Conservation (phyloP, 164 flowering plant genomes). For the Magnolia kwangsiensis region DNA sequence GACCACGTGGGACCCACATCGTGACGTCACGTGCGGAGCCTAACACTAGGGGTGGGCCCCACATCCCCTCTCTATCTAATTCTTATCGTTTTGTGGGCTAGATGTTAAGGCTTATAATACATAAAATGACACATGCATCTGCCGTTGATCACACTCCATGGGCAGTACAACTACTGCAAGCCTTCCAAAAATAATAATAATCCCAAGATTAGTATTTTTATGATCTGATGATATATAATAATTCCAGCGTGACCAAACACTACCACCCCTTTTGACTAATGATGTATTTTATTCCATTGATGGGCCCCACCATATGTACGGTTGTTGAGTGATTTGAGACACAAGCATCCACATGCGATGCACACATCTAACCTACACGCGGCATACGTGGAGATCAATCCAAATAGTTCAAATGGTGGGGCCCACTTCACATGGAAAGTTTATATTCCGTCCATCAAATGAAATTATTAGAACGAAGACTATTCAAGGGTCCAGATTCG, state of each 20-base stretch:
- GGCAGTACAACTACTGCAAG: not conserved
- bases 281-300: not conserved
- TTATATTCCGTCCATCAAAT: no score
- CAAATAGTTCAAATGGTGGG: no score
- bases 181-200: not conserved
- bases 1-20: constrained; percentile 13
- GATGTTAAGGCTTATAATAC: not conserved
- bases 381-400: no score
- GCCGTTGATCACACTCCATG: constrained; percentile 19
- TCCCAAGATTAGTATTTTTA: constrained; percentile 1
- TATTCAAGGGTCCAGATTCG: no score
- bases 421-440: no score
- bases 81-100: not conserved
- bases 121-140: constrained; percentile 13
- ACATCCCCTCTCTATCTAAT: not conserved
- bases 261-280: constrained; percentile 5
- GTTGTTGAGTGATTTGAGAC: no score
- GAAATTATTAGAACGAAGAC: no score
- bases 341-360: no score
- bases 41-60: constrained; percentile 7
- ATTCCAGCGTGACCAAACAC: constrained; percentile 13
- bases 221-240: not conserved
- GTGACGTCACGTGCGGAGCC: constrained; percentile 5
- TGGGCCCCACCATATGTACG: not conserved
- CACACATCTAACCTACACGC: no score